Evolutionary conservation across 2,329 filamentous ascomycete species (phyloP), one percentile per base, ranked within the genome.

Genomic region (Trichoderma endophyticum): DNA sequence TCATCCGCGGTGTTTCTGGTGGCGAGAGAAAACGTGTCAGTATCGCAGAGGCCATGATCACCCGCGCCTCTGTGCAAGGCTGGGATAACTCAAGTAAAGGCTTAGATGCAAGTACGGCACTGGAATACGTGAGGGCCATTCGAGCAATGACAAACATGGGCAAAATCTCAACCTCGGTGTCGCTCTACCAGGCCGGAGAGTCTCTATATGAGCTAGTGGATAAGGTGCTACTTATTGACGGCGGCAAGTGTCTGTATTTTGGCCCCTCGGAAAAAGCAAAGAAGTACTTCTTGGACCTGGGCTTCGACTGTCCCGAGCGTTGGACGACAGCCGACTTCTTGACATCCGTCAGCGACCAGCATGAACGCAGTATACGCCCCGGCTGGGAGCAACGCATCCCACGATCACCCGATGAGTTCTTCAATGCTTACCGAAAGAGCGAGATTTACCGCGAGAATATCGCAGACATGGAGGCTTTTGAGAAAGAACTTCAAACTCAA

Each of bases 1-100:
- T 90, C 56, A 86, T 92, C n/a, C 86, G 90, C 6, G 83, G 83
- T 30, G 86, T 92, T 0, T 89, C 86, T 4, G 90, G 90, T 28
- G 90, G 90, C 54, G 90, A 92, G 78, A 84, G 89, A 69, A 93
- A 95, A 82, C 89, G 93, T 78, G 92, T 95, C 3, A 91, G 89
- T 51, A 92, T 94, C 73, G 92, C 91, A 1, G 92, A 94, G 78
- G 91, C 34, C 6, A 88, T 92, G 71, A 85, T 87, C 11, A 84
- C 83, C 1, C 81, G 84, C n/a, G 87, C 89, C 2, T 89, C 86
- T 0, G 88, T 93, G 0, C 88, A 92, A 15, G 91, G 89, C 74
- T 93, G 91, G 90, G 92, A 94, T 77, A 93, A 94, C 77, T 90
- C 89, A 0, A 93, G 91, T 3, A 85, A 91, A 68, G 92, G 92